Evolutionary conservation across 2,329 filamentous ascomycete species (phyloP).

Genomic region (Apiospora saccharicola): DNA sequence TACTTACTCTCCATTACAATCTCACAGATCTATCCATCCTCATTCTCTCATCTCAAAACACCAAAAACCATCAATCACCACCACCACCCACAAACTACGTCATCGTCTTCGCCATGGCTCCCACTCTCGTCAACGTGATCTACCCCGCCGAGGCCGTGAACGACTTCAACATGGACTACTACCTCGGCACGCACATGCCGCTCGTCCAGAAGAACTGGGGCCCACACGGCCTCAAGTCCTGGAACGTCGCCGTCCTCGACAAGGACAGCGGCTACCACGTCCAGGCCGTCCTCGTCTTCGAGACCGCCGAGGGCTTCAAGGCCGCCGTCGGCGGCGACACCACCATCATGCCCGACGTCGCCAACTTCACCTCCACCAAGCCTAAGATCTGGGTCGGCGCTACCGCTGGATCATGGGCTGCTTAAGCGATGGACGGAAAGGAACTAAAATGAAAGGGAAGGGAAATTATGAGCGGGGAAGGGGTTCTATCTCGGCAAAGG

Average conservation of each 20-base stretch:
- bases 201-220: slow-evolving; percentile 50
- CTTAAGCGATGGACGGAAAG: neutral
- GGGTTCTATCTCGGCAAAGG: neutral
- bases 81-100: neutral
- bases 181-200: slow-evolving; percentile 54
- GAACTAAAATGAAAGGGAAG: neutral
- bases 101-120: slow-evolving; percentile 29
- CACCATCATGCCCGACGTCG: slow-evolving; percentile 37
- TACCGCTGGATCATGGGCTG: neutral
- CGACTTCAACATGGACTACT: slow-evolving; percentile 59
- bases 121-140: slow-evolving; percentile 40
- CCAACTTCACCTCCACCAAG: slow-evolving; percentile 41
- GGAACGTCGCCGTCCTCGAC: slow-evolving; percentile 42
- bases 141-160: slow-evolving; percentile 50
- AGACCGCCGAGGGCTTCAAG: slow-evolving; percentile 36
- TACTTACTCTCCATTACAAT: neutral
- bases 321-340: slow-evolving; percentile 25
- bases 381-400: slow-evolving; percentile 30
- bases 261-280: slow-evolving; percentile 36
- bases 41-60: neutral
- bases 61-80: neutral
- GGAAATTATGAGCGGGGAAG: slow-evolving; percentile 15
- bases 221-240: slow-evolving; percentile 47
- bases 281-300: slow-evolving; percentile 42
- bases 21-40: no score